These are phyloP conservation scores for Fusarium longipes DNA, from an alignment of 2,329 filamentous ascomycete species.

Conservation along the genomic window DNA sequence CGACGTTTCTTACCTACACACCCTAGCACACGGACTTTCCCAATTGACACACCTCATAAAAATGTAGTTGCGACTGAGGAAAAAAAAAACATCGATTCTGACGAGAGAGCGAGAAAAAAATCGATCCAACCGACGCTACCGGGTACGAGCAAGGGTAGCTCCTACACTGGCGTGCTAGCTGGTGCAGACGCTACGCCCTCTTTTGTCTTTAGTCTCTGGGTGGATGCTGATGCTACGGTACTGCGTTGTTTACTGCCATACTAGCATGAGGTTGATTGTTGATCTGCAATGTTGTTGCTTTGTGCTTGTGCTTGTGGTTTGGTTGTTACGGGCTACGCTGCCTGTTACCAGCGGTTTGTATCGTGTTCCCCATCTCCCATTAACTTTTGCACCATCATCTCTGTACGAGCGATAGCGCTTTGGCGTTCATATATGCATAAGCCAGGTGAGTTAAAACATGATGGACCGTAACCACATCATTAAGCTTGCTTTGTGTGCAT, in stretches of 20 bases:
- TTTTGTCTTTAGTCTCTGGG: conserved; percentile 28
- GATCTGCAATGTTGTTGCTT: conserved; percentile 29
- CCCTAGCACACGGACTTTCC: conserved; percentile 26
- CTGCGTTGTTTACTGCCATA: conserved; percentile 33
- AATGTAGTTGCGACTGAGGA: conserved; percentile 6
- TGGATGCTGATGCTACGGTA: conserved; percentile 24
- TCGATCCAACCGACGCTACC: conserved; percentile 44
- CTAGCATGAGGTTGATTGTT: conserved; percentile 37
- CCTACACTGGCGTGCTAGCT: conserved; percentile 40
- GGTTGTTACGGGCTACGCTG: conserved; percentile 34
- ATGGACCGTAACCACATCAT: conserved; percentile 10
- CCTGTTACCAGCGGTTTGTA: background rate
- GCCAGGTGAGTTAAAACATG: background rate
- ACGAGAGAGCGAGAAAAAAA: conserved; percentile 25
- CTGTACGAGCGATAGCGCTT: background rate
- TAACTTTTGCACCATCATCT: background rate
- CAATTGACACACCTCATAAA: conserved; percentile 25
- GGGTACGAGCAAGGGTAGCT: conserved; percentile 43
- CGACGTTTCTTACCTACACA: conserved; percentile 38
- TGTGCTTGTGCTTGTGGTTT: conserved; percentile 9
- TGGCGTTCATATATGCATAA: background rate
- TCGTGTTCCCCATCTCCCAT: background rate
- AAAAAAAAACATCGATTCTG: conserved; percentile 4
- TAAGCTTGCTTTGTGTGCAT: background rate
- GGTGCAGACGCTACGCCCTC: conserved; percentile 30